Conservation (phyloP, 768 basidiomycete genomes). For the Galerina sulciceps region DNA sequence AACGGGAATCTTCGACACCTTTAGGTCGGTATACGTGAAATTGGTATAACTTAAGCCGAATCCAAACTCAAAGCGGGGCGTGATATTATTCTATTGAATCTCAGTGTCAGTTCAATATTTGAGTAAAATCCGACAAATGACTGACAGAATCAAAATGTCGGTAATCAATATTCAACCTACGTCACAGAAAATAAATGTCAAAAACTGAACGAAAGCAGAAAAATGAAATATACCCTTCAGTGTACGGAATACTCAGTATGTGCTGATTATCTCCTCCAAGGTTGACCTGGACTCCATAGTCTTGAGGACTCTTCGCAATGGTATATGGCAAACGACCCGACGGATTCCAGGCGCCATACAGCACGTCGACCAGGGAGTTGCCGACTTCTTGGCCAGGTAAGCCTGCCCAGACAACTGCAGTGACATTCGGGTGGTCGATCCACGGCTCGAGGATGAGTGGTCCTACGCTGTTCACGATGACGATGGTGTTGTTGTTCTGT, state of each 20-base stretch:
- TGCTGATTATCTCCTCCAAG: constrained; percentile 37
- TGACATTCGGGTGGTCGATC: constrained; percentile 76
- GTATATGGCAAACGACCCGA: constrained; percentile 76
- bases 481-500: constrained; percentile 73
- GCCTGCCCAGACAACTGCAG: constrained; percentile 73
- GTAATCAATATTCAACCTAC: constrained; percentile 70
- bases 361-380: constrained; percentile 69
- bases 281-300: constrained; percentile 61
- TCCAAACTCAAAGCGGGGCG: constrained; percentile 87
- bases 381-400: constrained; percentile 72
- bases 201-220: background rate
- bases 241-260: constrained; percentile 60
- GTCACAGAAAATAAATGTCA: background rate
- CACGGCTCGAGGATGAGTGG: constrained; percentile 66
- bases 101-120: constrained; percentile 12
- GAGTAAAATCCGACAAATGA: background rate
- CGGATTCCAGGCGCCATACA: constrained; percentile 73
- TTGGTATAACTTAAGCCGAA: constrained; percentile 87
- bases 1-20: constrained; percentile 43
- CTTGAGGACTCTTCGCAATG: constrained; percentile 61
- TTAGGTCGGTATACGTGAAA: constrained; percentile 71
- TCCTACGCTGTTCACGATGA: constrained; percentile 67
- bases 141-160: constrained; percentile 70
- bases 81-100: constrained; percentile 59
- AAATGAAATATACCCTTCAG: constrained; percentile 47